Conservation (phyloP, 352 stramenopile species). For the Phytophthora sp. region DNA sequence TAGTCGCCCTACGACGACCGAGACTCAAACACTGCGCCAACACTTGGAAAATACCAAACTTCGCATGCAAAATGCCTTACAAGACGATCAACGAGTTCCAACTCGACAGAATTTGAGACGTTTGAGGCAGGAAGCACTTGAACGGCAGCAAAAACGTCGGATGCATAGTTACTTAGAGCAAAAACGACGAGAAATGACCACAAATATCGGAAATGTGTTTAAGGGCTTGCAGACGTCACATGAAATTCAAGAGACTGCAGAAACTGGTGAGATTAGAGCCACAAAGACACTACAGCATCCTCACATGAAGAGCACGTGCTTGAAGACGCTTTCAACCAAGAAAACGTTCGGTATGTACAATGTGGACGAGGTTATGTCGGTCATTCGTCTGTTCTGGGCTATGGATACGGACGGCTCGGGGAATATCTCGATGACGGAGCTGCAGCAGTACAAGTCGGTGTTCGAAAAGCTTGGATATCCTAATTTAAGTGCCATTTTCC, state of each 20-base stretch:
- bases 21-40: constrained; percentile 28
- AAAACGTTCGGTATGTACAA: constrained; percentile 72
- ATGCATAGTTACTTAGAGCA: constrained; percentile 80
- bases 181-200: constrained; percentile 69
- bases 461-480: constrained; percentile 75
- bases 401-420: constrained; percentile 77
- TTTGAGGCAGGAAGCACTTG: constrained; percentile 34
- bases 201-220: constrained; percentile 75
- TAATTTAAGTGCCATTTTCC: constrained; percentile 68
- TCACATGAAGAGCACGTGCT: neutral
- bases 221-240: constrained; percentile 43
- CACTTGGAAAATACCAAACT: constrained; percentile 56
- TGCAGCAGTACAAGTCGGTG: constrained; percentile 61
- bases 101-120: constrained; percentile 43
- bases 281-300: too few relatives aligned
- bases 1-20: too few relatives aligned
- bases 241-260: neutral
- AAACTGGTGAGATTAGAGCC: too few relatives aligned
- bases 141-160: constrained; percentile 58
- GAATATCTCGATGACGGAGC: constrained; percentile 54
- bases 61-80: constrained; percentile 57
- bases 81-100: constrained; percentile 35
- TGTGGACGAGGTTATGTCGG: constrained; percentile 74
- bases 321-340: constrained; percentile 21
- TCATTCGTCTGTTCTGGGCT: constrained; percentile 75